phyloP scores from a whole-genome alignment of 257 asterid species.

The Misopates orontium region DNA sequence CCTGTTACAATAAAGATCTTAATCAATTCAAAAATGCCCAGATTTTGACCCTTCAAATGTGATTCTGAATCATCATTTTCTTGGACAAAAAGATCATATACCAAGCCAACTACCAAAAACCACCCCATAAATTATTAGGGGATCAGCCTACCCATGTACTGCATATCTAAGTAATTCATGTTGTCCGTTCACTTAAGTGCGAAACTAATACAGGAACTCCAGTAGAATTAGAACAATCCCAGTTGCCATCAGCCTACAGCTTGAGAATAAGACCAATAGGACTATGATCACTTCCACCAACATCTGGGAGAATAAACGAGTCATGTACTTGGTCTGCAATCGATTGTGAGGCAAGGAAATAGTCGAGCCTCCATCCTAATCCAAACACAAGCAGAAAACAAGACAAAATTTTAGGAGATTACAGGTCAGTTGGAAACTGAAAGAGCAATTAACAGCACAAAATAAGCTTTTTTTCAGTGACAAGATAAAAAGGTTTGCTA shows the following conservation, averaged over 20 bases:
- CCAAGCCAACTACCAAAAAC: too few relatives aligned
- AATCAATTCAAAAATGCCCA: too few relatives aligned
- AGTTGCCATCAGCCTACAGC: conserved; percentile 39
- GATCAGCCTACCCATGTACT: too few relatives aligned
- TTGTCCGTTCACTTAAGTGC: not conserved
- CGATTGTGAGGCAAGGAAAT: conserved; percentile 80
- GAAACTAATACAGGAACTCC: not conserved
- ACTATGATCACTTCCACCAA: conserved; percentile 87
- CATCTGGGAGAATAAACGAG: conserved; percentile 84
- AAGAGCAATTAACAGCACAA: too few relatives aligned
- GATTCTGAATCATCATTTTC: not conserved
- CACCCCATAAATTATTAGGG: too few relatives aligned
- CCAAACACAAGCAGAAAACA: not conserved
- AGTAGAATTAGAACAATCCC: not conserved
- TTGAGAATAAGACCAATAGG: conserved; percentile 82
- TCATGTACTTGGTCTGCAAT: conserved; percentile 72
- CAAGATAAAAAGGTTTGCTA: too few relatives aligned
- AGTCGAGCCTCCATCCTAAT: conserved; percentile 96
- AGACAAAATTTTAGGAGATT: not conserved
- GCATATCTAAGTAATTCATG: not conserved
- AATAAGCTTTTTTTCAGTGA: too few relatives aligned
- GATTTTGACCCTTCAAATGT: not conserved
- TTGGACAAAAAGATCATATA: not conserved
- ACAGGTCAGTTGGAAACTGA: too few relatives aligned
- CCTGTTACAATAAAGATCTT: too few relatives aligned